A percentile compares a stretch with the other conserved stretches of the same genome.
Evolutionary conservation across 768 basidiomycete genomes (phyloP).

Genomic region (Tricholoma terreum): DNA sequence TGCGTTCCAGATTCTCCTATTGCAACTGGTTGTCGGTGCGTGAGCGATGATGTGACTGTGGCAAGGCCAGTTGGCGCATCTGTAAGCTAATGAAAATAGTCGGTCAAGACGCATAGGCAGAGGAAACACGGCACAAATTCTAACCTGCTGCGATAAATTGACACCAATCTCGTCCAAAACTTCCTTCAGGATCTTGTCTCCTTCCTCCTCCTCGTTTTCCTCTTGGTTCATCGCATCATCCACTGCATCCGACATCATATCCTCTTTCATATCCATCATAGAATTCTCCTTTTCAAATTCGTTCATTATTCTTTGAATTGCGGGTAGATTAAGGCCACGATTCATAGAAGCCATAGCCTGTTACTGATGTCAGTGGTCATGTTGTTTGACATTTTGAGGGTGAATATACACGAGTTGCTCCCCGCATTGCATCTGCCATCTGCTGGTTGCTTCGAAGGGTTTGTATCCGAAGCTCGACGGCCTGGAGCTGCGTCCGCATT

Average conservation of each 20-base stretch:
- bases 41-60: slow-evolving; percentile 52
- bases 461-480: slow-evolving; percentile 92
- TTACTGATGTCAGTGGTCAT: background rate
- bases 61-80: slow-evolving; percentile 80
- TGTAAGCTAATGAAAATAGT: slow-evolving; percentile 55
- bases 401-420: slow-evolving; percentile 81
- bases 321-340: slow-evolving; percentile 89
- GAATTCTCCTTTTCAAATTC: slow-evolving; percentile 97
- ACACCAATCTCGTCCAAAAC: slow-evolving; percentile 98
- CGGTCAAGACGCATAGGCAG: slow-evolving; percentile 6
- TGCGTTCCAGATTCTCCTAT: slow-evolving; percentile 61
- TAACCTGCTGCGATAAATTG: slow-evolving; percentile 79
- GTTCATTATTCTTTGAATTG: slow-evolving; percentile 94
- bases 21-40: slow-evolving; percentile 77
- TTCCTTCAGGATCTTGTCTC: slow-evolving; percentile 92
- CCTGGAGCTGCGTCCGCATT: slow-evolving; percentile 98
- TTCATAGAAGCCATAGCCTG: slow-evolving; percentile 99
- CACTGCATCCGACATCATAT: slow-evolving; percentile 99
- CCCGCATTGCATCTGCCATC: slow-evolving; percentile 99
- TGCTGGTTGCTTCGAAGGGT: slow-evolving; percentile 95
- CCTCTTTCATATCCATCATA: slow-evolving; percentile 99
- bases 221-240: slow-evolving; percentile 90
- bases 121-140: slow-evolving; percentile 6
- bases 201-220: slow-evolving; percentile 95
- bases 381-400: background rate